phyloP scores from a whole-genome alignment of 805 yeast genomes.

The Tetrapisispora iriomotensis region DNA sequence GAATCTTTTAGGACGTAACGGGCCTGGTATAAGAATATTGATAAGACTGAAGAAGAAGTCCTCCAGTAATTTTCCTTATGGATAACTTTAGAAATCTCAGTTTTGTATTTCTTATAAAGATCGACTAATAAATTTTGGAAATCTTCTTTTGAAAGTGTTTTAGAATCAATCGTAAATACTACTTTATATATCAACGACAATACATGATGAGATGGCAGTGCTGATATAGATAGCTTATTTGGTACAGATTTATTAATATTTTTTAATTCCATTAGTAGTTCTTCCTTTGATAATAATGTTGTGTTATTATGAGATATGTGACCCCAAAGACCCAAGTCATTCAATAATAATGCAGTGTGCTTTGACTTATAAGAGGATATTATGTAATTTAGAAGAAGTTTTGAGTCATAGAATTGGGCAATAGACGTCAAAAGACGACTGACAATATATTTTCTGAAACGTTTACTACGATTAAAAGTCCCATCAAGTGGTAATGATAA shows the following conservation, averaged over 20 bases:
- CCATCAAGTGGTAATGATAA: slow-evolving; percentile 12
- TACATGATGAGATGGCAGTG: slow-evolving; percentile 10
- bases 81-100: neutral
- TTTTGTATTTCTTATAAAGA: slow-evolving; percentile 13
- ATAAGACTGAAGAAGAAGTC: slow-evolving; percentile 18
- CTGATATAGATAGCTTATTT: slow-evolving; percentile 2
- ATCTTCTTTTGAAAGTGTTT: slow-evolving; percentile 7
- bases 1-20: slow-evolving; percentile 14
- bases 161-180: slow-evolving; percentile 10
- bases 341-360: slow-evolving; percentile 12
- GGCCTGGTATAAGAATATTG: slow-evolving; percentile 12
- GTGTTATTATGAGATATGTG: slow-evolving; percentile 14
- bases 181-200: slow-evolving; percentile 21
- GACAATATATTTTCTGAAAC: slow-evolving; percentile 15
- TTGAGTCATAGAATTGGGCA: slow-evolving; percentile 23
- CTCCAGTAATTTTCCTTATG: slow-evolving; percentile 4
- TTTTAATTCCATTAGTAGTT: slow-evolving; percentile 6
- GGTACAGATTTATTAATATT: slow-evolving; percentile 9
- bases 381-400: slow-evolving; percentile 16
- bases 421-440: slow-evolving; percentile 15
- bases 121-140: slow-evolving; percentile 11
- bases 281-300: slow-evolving; percentile 4
- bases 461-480: slow-evolving; percentile 5
- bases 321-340: slow-evolving; percentile 24
- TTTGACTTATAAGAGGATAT: slow-evolving; percentile 11